Conservation (phyloP, 208 protist species). For the Trypanosoma cruzi region DNA sequence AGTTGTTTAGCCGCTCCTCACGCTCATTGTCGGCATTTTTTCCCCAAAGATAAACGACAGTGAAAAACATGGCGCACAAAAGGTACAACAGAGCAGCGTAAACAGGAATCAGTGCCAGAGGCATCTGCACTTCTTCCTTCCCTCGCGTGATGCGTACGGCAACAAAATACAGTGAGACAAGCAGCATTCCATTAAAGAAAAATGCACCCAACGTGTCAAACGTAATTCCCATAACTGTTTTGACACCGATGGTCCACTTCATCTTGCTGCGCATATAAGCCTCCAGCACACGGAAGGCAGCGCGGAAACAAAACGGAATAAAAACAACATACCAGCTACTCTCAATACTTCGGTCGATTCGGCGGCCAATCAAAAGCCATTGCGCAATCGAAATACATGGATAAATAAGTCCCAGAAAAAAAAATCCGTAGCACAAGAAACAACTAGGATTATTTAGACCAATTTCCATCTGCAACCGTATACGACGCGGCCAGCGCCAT, state of each 20-base stretch:
- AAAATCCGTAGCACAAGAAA: conserved; percentile 75
- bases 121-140: conserved; percentile 36
- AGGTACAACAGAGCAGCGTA: conserved; percentile 73
- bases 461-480: conserved; percentile 78
- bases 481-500: conserved; percentile 78
- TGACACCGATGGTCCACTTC: conserved; percentile 72
- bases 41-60: conserved; percentile 55
- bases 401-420: conserved; percentile 65
- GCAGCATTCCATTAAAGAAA: conserved; percentile 78
- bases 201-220: conserved; percentile 88
- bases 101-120: conserved; percentile 70
- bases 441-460: conserved; percentile 51
- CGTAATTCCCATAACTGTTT: conserved; percentile 49
- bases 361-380: conserved; percentile 76
- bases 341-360: conserved; percentile 56
- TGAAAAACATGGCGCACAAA: conserved; percentile 64
- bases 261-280: conserved; percentile 73
- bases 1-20: conserved; percentile 31
- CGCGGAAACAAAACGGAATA: conserved; percentile 68
- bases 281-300: conserved; percentile 70
- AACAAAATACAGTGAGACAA: conserved; percentile 84
- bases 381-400: conserved; percentile 68
- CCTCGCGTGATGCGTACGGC: conserved; percentile 73
- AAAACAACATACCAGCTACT: conserved; percentile 80
- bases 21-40: conserved; percentile 36